Percentiles rank a stretch among this genome's conserved stretches.
Evolutionary conservation across 352 stramenopile genomes (phyloP).

Genomic region (Pythium aphanidermatum): DNA sequence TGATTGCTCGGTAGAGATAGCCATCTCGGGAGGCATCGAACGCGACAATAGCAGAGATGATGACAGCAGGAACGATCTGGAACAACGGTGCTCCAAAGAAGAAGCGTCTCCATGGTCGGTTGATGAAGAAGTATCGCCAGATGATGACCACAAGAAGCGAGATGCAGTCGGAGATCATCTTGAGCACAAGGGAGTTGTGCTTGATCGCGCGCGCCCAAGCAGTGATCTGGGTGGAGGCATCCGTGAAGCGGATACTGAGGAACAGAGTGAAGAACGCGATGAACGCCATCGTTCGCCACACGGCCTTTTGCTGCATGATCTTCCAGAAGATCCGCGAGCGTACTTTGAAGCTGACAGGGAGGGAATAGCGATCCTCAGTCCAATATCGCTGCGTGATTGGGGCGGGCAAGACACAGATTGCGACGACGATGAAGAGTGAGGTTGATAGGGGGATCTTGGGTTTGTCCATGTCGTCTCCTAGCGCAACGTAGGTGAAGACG

Average conservation of each 20-base stretch:
- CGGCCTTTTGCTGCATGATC: conserved; percentile 42
- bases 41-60: conserved; percentile 8
- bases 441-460: conserved; percentile 21
- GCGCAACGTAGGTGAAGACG: conserved; percentile 10
- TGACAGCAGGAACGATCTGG: conserved; percentile 9
- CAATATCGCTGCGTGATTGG: conserved; percentile 27
- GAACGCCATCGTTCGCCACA: conserved; percentile 35
- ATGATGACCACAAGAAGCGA: conserved; percentile 10
- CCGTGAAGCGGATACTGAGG: conserved; percentile 39
- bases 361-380: conserved; percentile 28
- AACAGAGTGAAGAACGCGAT: conserved; percentile 20
- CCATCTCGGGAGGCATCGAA: conserved; percentile 7
- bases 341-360: conserved; percentile 25
- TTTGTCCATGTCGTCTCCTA: conserved; percentile 7
- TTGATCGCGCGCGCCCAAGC: conserved; percentile 31
- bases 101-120: conserved; percentile 16
- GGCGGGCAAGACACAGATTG: conserved; percentile 23
- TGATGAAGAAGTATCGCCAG: conserved; percentile 18
- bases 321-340: conserved; percentile 35
- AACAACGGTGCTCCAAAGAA: conserved; percentile 14
- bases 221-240: conserved; percentile 27
- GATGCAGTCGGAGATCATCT: conserved; percentile 3
- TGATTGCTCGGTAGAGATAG: conserved; percentile 17
- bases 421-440: conserved; percentile 22
- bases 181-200: conserved; percentile 34